Evolutionary conservation across 2,329 filamentous ascomycete genomes (phyloP), one percentile per base, ranked within the genome.

Genomic region (Eutypa lata): DNA sequence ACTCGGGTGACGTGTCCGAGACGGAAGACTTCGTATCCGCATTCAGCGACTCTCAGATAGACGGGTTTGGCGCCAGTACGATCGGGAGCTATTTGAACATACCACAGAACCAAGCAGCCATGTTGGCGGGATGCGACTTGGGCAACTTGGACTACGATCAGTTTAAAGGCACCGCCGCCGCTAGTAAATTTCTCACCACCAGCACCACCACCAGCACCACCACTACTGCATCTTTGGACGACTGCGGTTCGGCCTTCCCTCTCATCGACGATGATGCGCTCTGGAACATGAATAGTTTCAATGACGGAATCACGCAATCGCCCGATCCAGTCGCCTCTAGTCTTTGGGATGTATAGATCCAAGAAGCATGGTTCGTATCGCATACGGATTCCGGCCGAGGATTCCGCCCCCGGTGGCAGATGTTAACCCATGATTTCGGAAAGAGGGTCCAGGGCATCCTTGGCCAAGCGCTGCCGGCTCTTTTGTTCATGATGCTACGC

Each of bases 1-100:
- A 82, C 8, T 88, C 84, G 13, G 84, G 84, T 35, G 84, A 88
- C 55, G 83, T 87, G 8, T 87, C 84, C 10, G 84, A 87, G 65
- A 82, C 83, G 5, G 85, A 87, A 56, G 84, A 87, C 58, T 78
- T 79, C 48, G 66, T 72, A 22, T 69, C 70, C 21, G 68, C 73
- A 40, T 71, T 72, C 50, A 70, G 76, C 26, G 72, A 73, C 38
- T 71, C 48, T 71, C 76, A 57, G 72, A 76, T 57, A 33, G 79
- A 79, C 55, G 74, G 77, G 47, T 79, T 79, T 56, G 71, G 78
- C 52, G 75, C 76, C 48, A 77, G 73, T 53, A 71, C 74, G 19
- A 69, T 77, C 50, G 77, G 75, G 59, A 79, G 72, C 54, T 77
- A 74, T 57, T 64, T 80, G 37, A 70, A 71, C 24, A 66, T 82